These are phyloP conservation scores for Fusarium goolgardi DNA, from an alignment of 2,329 filamentous ascomycete genomes.

Conservation along the genomic window DNA sequence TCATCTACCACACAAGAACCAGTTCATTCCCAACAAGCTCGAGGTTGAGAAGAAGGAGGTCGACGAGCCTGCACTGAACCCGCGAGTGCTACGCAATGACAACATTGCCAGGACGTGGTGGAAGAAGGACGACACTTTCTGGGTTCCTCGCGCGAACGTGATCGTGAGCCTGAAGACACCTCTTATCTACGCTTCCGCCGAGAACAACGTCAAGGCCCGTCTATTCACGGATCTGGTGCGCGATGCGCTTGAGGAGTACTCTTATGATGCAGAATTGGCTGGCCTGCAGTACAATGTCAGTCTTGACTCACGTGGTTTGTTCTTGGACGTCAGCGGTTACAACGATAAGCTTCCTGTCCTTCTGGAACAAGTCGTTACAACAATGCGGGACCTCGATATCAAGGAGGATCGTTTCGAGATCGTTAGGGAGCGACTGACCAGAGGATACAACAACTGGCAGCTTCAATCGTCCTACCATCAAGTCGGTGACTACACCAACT, in stretches of 20 bases:
- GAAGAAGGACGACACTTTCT: constrained; percentile 98
- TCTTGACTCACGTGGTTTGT: constrained; percentile 77
- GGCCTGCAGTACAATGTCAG: constrained; percentile 86
- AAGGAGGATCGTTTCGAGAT: constrained; percentile 90
- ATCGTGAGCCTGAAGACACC: constrained; percentile 84
- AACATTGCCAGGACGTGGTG: constrained; percentile 86
- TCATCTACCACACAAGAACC: constrained; percentile 91
- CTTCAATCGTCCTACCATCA: constrained; percentile 91
- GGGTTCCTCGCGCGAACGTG: constrained; percentile 94
- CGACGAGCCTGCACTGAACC: constrained; percentile 76
- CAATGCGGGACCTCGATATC: constrained; percentile 85
- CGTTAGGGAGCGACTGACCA: constrained; percentile 83
- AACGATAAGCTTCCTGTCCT: constrained; percentile 96
- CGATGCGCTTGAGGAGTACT: constrained; percentile 91
- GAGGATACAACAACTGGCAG: constrained; percentile 86
- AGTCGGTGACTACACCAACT: constrained; percentile 83
- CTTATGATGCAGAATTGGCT: constrained; percentile 94
- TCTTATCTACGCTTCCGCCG: constrained; percentile 80
- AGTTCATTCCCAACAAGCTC: constrained; percentile 93
- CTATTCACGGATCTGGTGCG: constrained; percentile 88
- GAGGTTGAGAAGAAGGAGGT: constrained; percentile 96
- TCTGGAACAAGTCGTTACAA: constrained; percentile 86
- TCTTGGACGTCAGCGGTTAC: constrained; percentile 86
- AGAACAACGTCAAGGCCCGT: constrained; percentile 80
- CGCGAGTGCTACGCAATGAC: constrained; percentile 88